Percentiles rank a stretch among this genome's conserved stretches.
These are phyloP conservation scores for Fusarium musae DNA, from an alignment of 2,329 filamentous ascomycete species.

Conservation along the genomic window DNA sequence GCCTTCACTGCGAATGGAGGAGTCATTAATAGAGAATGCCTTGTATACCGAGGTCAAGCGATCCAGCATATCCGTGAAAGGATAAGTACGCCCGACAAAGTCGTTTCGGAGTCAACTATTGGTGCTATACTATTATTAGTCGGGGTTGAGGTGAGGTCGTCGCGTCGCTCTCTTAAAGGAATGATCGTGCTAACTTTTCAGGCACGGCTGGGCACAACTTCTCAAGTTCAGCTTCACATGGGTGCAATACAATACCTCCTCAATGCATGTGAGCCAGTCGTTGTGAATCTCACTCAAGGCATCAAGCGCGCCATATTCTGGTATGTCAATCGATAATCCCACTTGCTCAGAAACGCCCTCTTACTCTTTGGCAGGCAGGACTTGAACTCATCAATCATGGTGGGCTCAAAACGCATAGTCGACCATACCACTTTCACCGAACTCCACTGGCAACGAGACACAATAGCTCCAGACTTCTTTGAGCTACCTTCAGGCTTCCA, in stretches of 20 bases:
- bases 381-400: conserved; percentile 53
- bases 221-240: conserved; percentile 56
- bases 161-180: fast-evolving
- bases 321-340: fast-evolving
- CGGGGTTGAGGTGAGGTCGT: conserved; percentile 51
- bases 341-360: no score
- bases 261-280: conserved; percentile 43
- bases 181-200: conserved; percentile 22
- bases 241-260: conserved; percentile 52
- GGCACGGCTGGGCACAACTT: conserved; percentile 51
- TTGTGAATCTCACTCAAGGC: conserved; percentile 48
- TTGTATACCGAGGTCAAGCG: conserved; percentile 50
- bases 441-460: conserved; percentile 53
- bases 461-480: conserved; percentile 45
- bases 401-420: conserved; percentile 53
- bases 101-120: conserved; percentile 51
- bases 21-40: conserved; percentile 47
- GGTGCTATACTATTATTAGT: conserved; percentile 56
- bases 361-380: conserved; percentile 51
- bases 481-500: conserved; percentile 51
- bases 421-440: conserved; percentile 55
- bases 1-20: conserved; percentile 45
- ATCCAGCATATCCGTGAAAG: conserved; percentile 49
- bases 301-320: conserved; percentile 59
- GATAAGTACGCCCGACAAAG: conserved; percentile 44